Conservation (phyloP, 2,329 filamentous ascomycete genomes). For the Neofusicoccum parvum region DNA sequence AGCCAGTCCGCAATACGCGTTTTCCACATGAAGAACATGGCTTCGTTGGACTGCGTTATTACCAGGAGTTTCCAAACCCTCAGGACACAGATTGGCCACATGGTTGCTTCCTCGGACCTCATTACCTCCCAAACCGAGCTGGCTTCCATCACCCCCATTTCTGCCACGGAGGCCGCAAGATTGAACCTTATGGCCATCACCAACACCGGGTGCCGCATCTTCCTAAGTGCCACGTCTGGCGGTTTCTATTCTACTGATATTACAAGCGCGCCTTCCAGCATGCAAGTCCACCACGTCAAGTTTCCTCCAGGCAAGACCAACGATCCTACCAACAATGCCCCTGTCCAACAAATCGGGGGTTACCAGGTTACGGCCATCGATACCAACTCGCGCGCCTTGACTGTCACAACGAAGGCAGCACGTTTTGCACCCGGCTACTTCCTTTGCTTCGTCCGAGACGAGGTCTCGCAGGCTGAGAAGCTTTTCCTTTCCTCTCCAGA, state of each 20-base stretch:
- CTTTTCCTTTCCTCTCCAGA: conserved; percentile 89
- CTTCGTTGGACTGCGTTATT: conserved; percentile 56
- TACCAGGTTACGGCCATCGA: conserved; percentile 29
- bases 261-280: conserved; percentile 66
- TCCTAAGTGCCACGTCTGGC: conserved; percentile 85
- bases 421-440: conserved; percentile 88
- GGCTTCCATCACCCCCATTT: conserved; percentile 83
- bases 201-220: conserved; percentile 86
- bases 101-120: conserved; percentile 73
- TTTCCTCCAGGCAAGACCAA: conserved; percentile 68
- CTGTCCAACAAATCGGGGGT: conserved; percentile 10
- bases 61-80: conserved; percentile 56
- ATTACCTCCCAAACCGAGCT: conserved; percentile 69
- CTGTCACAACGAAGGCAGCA: conserved; percentile 37
- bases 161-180: conserved; percentile 75
- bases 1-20: conserved; percentile 86
- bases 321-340: conserved; percentile 25
- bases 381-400: conserved; percentile 37
- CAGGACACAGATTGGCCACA: conserved; percentile 77
- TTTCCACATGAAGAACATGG: conserved; percentile 75
- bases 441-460: conserved; percentile 70
- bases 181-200: conserved; percentile 90
- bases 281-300: conserved; percentile 97
- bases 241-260: conserved; percentile 60
- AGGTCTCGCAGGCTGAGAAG: conserved; percentile 52